These are phyloP conservation scores for Clitocybe nebularis DNA, from an alignment of 1,284 basidiomycete species.

Conservation along the genomic window DNA sequence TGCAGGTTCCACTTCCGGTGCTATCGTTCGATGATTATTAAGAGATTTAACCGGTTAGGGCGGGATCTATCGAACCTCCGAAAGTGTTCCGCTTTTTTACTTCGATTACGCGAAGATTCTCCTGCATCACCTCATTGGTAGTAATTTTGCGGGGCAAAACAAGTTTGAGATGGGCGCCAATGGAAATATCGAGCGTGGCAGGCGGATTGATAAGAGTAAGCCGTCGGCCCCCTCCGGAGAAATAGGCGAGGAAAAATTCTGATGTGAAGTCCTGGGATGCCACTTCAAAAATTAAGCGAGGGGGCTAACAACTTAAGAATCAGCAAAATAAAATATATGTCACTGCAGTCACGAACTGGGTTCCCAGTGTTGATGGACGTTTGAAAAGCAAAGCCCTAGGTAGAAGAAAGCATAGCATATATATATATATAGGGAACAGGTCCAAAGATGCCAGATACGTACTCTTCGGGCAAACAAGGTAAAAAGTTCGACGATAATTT, in stretches of 20 bases:
- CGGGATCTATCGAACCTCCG: constrained; percentile 29
- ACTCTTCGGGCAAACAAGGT: constrained; percentile 37
- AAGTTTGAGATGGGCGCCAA: constrained; percentile 41
- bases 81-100: constrained; percentile 30
- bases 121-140: constrained; percentile 43
- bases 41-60: background rate
- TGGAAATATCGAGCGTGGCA: constrained; percentile 40
- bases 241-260: constrained; percentile 58
- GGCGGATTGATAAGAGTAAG: constrained; percentile 60
- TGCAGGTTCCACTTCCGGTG: constrained; percentile 27
- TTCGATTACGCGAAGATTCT: constrained; percentile 49
- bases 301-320: constrained; percentile 45
- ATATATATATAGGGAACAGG: constrained; percentile 7
- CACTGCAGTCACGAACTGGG: constrained; percentile 35
- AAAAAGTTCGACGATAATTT: constrained; percentile 31
- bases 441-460: constrained; percentile 12
- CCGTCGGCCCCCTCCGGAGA: constrained; percentile 52
- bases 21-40: constrained; percentile 10
- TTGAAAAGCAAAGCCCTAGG: constrained; percentile 49
- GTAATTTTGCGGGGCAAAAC: constrained; percentile 48
- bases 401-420: constrained; percentile 4
- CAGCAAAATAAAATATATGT: background rate
- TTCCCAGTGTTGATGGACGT: constrained; percentile 57
- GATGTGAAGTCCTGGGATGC: constrained; percentile 41
- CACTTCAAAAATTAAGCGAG: constrained; percentile 59